Base-by-base conservation (phyloP, 768 basidiomycete genomes). In the Mycena haematopus region DNA sequence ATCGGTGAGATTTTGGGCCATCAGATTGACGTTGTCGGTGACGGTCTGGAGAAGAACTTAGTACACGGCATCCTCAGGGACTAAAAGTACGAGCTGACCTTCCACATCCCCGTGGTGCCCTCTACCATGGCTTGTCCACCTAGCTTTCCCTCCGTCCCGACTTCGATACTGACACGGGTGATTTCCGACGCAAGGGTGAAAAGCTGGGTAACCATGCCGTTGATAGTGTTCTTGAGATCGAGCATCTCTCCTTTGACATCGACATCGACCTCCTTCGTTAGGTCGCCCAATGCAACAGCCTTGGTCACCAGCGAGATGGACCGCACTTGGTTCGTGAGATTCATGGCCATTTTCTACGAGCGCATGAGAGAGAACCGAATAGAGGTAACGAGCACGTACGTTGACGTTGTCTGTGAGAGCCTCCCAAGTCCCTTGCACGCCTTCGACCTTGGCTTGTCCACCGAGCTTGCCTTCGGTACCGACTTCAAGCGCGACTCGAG, bases 71-170 rank as follows among this genome's bases (percentile, higher is more conserved):
- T 24, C 19, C 9, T 17, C 14, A 4, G 21, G 33, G 24, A 15
- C 21, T 24, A 8, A 42, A 10, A 11, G 7, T 4, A 51, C 10
- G 19, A 36, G 27, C 79, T 21, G 56, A 89, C 91, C 82, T 95
- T 94, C 95, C 95, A 95, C 81, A 93, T 94, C 56, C 95, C 95
- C 72, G 95, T 90, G 0, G 96, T 95, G 5, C 63, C 63, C 22
- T 47, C 55, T 29, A 65, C 63, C 92, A 52, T 92, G 81, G 19
- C 91, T 73, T 97, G 95, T 19, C 95, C 95, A 62, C 95, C 96
- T 74, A 98, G 82, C 51, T 93, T 96, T 74, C 95, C 94, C 73
- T 95, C 91, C 38, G 89, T 94, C 46, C 94, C 94, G 66, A 96
- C 94, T 74, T 97, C 96, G 66, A 97, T 80, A 42, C 89, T 90